Percentiles rank a stretch among this genome's conserved stretches.
Conservation (phyloP, 768 basidiomycete genomes). For the Agrocybe pediades region DNA sequence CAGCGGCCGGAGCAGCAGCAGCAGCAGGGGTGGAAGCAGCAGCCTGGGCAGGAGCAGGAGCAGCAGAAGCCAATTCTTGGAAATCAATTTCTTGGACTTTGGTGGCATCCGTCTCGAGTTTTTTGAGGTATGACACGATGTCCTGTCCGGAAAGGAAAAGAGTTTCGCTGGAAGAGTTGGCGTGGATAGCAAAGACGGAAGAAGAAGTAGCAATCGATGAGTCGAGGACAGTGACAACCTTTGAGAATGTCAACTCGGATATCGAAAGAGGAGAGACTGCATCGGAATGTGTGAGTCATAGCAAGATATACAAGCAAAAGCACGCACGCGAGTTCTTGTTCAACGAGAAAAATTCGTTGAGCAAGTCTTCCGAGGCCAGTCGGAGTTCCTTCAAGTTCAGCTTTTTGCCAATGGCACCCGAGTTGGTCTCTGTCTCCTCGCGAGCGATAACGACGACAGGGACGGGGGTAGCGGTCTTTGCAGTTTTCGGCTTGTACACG, state of each 20-base stretch:
- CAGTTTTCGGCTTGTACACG: slow-evolving; percentile 95
- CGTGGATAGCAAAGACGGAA: slow-evolving; percentile 74
- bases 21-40: slow-evolving; percentile 42
- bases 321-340: slow-evolving; percentile 84
- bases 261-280: slow-evolving; percentile 84
- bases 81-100: slow-evolving; percentile 81
- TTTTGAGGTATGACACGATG: slow-evolving; percentile 69
- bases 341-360: slow-evolving; percentile 80
- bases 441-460: slow-evolving; percentile 87
- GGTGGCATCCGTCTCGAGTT: slow-evolving; percentile 63
- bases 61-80: slow-evolving; percentile 49
- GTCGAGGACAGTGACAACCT: slow-evolving; percentile 77
- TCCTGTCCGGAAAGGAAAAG: slow-evolving; percentile 81
- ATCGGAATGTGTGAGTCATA: slow-evolving; percentile 1
- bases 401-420: slow-evolving; percentile 75
- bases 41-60: slow-evolving; percentile 39
- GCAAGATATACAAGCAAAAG: slow-evolving; percentile 15
- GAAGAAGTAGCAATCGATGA: slow-evolving; percentile 71
- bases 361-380: slow-evolving; percentile 82
- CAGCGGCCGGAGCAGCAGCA: slow-evolving; percentile 54
- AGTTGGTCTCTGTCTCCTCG: slow-evolving; percentile 83
- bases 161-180: slow-evolving; percentile 68
- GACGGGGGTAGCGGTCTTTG: slow-evolving; percentile 82
- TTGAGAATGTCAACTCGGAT: slow-evolving; percentile 62
- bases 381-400: slow-evolving; percentile 86